Evolutionary conservation across 257 asterid species (phyloP).

Genomic region (Solanum okadae): DNA sequence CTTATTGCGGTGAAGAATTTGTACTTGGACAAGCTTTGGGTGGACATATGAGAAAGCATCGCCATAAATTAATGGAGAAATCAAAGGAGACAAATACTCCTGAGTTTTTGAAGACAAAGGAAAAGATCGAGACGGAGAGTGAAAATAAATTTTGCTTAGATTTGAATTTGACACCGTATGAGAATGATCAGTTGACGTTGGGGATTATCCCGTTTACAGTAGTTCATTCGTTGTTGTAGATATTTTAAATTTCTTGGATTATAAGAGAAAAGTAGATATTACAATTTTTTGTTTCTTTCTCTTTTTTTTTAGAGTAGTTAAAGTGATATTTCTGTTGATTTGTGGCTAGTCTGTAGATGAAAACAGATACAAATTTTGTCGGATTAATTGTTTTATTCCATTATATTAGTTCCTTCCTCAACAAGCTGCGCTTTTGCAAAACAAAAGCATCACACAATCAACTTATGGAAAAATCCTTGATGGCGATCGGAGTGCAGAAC

Average conservation of each 20-base stretch:
- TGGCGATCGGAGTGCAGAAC: too few species aligned
- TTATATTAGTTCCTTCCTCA: background rate
- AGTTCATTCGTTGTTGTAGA: background rate
- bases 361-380: background rate
- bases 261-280: background rate
- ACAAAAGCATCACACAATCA: background rate
- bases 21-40: background rate
- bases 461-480: too few species aligned
- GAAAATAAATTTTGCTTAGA: constrained; percentile 9
- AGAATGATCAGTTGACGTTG: constrained; percentile 14
- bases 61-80: background rate
- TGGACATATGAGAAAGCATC: background rate
- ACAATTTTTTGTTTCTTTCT: background rate
- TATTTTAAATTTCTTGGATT: background rate
- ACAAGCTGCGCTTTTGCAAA: background rate
- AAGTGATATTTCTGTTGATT: background rate
- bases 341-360: background rate
- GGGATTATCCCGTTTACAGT: background rate
- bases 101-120: too few species aligned
- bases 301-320: background rate
- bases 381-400: too few species aligned
- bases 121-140: background rate
- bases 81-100: background rate
- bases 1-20: background rate
- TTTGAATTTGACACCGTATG: constrained; percentile 17